Evolutionary conservation across 805 yeast species (phyloP).

Genomic region (Candida insectorum): DNA sequence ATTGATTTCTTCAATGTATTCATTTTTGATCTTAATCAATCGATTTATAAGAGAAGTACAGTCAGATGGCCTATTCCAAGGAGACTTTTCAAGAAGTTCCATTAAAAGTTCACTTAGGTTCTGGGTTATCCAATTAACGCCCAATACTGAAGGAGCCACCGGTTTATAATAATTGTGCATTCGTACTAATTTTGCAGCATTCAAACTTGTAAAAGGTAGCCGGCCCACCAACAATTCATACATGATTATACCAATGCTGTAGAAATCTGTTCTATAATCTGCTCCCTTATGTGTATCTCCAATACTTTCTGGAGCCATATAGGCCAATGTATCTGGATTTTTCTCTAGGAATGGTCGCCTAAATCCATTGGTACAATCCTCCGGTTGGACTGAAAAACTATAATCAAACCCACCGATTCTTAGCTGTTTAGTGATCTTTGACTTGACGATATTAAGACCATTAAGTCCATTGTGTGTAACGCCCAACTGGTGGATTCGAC

Average conservation of each 20-base stretch:
- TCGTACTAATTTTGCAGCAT: slow-evolving; percentile 33
- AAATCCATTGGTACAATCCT: slow-evolving; percentile 40
- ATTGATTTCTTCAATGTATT: slow-evolving; percentile 18
- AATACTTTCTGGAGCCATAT: slow-evolving; percentile 49
- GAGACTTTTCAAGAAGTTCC: slow-evolving; percentile 40
- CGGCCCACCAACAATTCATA: slow-evolving; percentile 47
- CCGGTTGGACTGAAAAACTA: slow-evolving; percentile 37
- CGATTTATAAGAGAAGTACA: slow-evolving; percentile 34
- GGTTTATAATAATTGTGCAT: slow-evolving; percentile 42
- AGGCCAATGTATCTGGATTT: slow-evolving; percentile 40
- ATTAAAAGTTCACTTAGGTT: slow-evolving; percentile 37
- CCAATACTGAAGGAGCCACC: slow-evolving; percentile 31
- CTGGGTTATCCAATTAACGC: slow-evolving; percentile 21
- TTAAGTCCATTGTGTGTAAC: slow-evolving; percentile 49
- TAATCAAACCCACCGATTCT: slow-evolving; percentile 49
- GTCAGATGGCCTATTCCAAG: slow-evolving; percentile 35
- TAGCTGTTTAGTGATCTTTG: slow-evolving; percentile 22
- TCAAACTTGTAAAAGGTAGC: slow-evolving; percentile 41
- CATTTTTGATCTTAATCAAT: slow-evolving; percentile 21
- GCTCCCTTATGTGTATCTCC: slow-evolving; percentile 29
- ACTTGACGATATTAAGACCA: slow-evolving; percentile 32
- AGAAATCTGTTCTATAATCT: slow-evolving; percentile 47
- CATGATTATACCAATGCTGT: slow-evolving; percentile 47
- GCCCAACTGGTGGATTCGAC: slow-evolving; percentile 35
- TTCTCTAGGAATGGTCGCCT: slow-evolving; percentile 37